Percentiles rank a stretch among this genome's conserved stretches.
phyloP scores from a whole-genome alignment of 331 rosid genomes.

The Malus hybrid region DNA sequence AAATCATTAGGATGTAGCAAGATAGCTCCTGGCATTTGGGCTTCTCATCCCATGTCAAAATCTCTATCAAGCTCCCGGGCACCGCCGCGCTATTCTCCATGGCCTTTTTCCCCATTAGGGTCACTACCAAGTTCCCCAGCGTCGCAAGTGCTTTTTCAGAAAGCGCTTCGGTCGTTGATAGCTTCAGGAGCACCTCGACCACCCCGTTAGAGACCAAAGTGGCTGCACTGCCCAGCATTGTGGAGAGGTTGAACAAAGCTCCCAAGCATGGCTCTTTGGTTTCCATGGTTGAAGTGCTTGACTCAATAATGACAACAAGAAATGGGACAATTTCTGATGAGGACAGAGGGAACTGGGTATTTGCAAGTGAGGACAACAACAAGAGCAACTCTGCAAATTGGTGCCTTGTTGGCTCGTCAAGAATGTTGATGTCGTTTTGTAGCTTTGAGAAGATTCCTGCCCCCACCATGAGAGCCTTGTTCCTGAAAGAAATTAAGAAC shows the following conservation, averaged over 20 bases:
- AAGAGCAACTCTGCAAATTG: slow-evolving; percentile 53
- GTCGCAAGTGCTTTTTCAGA: slow-evolving; percentile 74
- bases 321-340: slow-evolving; percentile 50
- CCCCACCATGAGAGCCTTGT: slow-evolving; percentile 78
- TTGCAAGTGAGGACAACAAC: slow-evolving; percentile 62
- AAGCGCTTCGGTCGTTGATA: slow-evolving; percentile 33
- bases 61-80: slow-evolving; percentile 61
- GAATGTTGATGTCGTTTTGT: slow-evolving; percentile 40
- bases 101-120: slow-evolving; percentile 72
- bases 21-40: slow-evolving; percentile 80
- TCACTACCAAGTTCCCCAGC: slow-evolving; percentile 71
- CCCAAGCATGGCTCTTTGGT: slow-evolving; percentile 51
- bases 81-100: slow-evolving; percentile 56
- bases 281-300: slow-evolving; percentile 32
- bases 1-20: slow-evolving; percentile 74
- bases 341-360: slow-evolving; percentile 46
- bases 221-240: slow-evolving; percentile 53
- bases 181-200: slow-evolving; percentile 47
- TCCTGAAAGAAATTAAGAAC: slow-evolving; percentile 37
- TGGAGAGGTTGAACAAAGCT: slow-evolving; percentile 60
- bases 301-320: slow-evolving; percentile 36
- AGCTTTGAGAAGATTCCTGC: slow-evolving; percentile 73
- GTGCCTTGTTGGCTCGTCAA: slow-evolving; percentile 51
- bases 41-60: slow-evolving; percentile 81
- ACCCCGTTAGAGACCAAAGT: slow-evolving; percentile 55